Conservation (phyloP, 345 rosid genomes). For the Pistacia vera region DNA sequence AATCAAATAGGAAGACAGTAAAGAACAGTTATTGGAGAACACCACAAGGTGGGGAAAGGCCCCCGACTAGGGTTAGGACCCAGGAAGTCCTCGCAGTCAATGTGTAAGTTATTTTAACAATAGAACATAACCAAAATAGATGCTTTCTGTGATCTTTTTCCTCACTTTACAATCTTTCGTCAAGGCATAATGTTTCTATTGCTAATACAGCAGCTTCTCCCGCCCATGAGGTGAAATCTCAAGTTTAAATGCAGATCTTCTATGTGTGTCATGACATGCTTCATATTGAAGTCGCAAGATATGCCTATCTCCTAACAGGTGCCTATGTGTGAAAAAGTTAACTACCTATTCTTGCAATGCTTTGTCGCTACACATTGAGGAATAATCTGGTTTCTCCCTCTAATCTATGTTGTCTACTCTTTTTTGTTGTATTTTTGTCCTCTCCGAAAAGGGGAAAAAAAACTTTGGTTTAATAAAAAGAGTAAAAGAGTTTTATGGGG, state of each 20-base stretch:
- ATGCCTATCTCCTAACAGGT: background rate
- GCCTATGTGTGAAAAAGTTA: background rate
- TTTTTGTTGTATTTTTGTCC: background rate
- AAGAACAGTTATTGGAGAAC: background rate
- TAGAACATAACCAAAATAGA: no score
- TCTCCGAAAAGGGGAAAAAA: background rate
- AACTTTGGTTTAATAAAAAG: background rate
- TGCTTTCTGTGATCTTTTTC: no score
- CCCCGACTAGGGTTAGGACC: no score
- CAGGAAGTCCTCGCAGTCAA: no score
- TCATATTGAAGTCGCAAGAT: background rate
- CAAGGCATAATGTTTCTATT: no score
- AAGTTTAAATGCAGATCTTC: no score
- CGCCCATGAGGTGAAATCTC: no score
- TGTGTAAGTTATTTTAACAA: no score
- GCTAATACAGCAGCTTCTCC: no score
- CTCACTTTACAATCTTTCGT: no score
- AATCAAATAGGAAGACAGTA: background rate
- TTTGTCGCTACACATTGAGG: background rate
- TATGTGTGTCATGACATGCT: no score
- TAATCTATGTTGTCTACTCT: background rate
- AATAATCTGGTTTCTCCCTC: background rate
- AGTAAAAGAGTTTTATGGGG: background rate
- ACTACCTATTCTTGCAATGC: background rate
- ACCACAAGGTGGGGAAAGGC: background rate